Base-by-base conservation (phyloP, 768 basidiomycete genomes). In the Leccinum disarticulatum region DNA sequence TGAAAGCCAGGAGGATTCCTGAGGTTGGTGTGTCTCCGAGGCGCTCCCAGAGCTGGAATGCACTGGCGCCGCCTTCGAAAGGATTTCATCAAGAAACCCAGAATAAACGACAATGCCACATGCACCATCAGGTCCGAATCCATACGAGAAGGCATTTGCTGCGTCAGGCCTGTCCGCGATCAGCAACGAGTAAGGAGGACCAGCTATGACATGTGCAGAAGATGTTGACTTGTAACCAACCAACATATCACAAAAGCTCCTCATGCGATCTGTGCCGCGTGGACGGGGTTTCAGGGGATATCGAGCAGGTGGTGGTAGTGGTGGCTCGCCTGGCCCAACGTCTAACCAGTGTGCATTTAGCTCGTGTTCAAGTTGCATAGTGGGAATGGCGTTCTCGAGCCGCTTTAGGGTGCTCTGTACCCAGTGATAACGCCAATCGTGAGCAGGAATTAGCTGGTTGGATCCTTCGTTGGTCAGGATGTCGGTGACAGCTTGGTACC, bases 81-180 rank as follows among this genome's bases (percentile, higher is more conserved):
- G 78, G 54, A 98, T 87, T 56, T 93, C 87, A 69, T 98, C 91
- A 52, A 98, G 71, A 76, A 98, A 93, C 6, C 96, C 96, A 13
- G 91, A 92, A 73, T 93, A 98, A 9, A 99, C 86, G 56, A 98
- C 95, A 59, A 99, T 84, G 6, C 97, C 96, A 59, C 93, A 95
- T 1, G 88, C 92, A 38, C 92, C 90, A 66, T 94, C 86, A 3
- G 92, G 89, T 13, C 93, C 93, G 64, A 98, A 98, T 2, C 96
- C 96, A 69, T 95, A 98, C 1, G 90, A 92, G 73, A 99, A 97
- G 1, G 97, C 96, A 68, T 98, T 99, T 9, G 85, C 81, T 2
- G 86, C 79, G 60, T 91, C 88, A 1, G 92, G 87, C 61, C 87
- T 86, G 54, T 98, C 92, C 50, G 96, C 85, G n/a, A 99, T 72